Evolutionary conservation across 2,329 filamentous ascomycete species (phyloP).

Genomic region (Colletotrichum noveboracense): DNA sequence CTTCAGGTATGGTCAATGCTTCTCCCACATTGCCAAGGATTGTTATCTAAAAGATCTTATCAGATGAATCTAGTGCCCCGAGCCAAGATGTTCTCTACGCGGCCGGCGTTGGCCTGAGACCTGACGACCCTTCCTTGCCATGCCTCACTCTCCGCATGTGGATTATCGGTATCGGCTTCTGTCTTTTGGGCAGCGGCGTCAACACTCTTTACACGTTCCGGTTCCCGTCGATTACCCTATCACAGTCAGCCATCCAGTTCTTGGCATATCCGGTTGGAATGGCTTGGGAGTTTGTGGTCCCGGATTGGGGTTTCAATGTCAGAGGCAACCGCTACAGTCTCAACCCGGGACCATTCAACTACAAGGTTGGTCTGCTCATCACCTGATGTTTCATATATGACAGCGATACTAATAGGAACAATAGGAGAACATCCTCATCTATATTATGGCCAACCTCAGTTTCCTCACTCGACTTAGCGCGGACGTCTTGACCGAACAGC

Average conservation of each 20-base stretch:
- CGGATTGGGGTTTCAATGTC: constrained; percentile 33
- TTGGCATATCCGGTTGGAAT: constrained; percentile 48
- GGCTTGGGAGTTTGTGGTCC: constrained; percentile 36
- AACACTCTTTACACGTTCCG: constrained; percentile 48
- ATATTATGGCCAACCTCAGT: constrained; percentile 49
- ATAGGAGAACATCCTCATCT: constrained; percentile 44
- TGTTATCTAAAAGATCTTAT: background rate
- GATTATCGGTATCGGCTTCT: constrained; percentile 41
- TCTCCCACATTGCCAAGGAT: background rate
- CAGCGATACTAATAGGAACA: fast-evolving
- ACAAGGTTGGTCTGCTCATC: constrained; percentile 28
- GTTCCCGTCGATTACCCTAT: constrained; percentile 35
- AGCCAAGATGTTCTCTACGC: constrained; percentile 30
- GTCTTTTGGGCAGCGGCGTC: constrained; percentile 38
- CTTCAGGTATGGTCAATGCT: background rate
- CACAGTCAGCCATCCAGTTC: constrained; percentile 43
- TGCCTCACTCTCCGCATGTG: constrained; percentile 44
- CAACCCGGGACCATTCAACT: constrained; percentile 45
- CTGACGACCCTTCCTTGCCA: constrained; percentile 31
- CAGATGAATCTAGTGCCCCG: constrained; percentile 12
- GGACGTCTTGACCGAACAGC: constrained; percentile 37
- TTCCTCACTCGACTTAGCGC: constrained; percentile 43
- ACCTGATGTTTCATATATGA: fast-evolving
- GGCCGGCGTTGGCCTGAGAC: constrained; percentile 32
- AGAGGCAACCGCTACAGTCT: constrained; percentile 31